Base-by-base conservation (phyloP, 2,329 filamentous ascomycete genomes). In the Arthrinium phaeospermum region DNA sequence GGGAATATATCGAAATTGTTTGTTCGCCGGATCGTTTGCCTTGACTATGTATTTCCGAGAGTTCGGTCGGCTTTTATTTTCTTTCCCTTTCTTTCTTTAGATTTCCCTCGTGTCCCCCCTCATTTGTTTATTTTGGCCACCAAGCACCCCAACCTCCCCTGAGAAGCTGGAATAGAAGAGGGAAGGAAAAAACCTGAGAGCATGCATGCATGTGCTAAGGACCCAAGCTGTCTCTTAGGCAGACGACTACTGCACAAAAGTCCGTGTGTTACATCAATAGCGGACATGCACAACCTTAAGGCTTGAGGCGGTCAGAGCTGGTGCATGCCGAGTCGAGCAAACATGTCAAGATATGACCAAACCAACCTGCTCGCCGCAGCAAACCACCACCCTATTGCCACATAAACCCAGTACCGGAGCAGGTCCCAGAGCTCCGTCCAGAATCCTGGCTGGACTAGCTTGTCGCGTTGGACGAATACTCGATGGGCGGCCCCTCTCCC, bases 151-250 rank as follows among this genome's bases (percentile, higher is more conserved):
- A 34, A 37, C 24, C 27, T 6, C 24, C 27, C 51, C 51, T 30
- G 51, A 41, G 51, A 30, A 27, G 30, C 27, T 34, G 51, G 8
- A 16, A 4, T 37, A 8, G 53, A 61, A 61, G 53, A 22, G 19
- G 27, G 46, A 22, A 22, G 46, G 46, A 49, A 8, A n/a, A 41
- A 41, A 41, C 8, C 37, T 10, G 37, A 41, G 37, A 51, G 49
- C 49, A 51, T 51, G 30, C 49, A 51, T 51, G 30, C 30, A 61
- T 61, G 53, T 61, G 53, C 53, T 61, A 61, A 61, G 30, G 30
- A 49, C 46, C 46, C 46, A n/a, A n/a, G 22, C 19, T 13, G 19
- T 34, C 53, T 61, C 53, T 37, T 61, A 61, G 53, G 34, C 53
- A 61, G 30, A 61, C 30, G 14, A 61, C 53, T 37, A 61, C 30